These are phyloP conservation scores for Trichoderma simmonsii DNA, from an alignment of 2,329 filamentous ascomycete species.

Conservation along the genomic window DNA sequence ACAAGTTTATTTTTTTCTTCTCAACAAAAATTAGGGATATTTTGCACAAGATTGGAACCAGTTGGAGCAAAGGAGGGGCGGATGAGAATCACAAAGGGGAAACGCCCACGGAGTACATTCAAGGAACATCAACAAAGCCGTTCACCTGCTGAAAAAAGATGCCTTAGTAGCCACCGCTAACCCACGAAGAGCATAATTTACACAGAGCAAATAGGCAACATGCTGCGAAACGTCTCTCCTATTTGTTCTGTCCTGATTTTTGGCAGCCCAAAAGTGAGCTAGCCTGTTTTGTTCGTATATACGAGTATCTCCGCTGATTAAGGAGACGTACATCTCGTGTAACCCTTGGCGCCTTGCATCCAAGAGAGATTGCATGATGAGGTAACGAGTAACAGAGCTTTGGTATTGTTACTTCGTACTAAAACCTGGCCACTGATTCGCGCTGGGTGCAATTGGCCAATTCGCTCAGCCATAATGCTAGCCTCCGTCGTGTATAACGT, in stretches of 20 bases:
- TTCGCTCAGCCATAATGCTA: neutral
- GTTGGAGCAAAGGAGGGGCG: neutral
- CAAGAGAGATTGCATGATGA: slow-evolving; percentile 2
- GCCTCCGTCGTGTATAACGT: neutral
- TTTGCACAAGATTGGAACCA: neutral
- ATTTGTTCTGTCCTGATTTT: neutral
- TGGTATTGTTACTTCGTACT: neutral
- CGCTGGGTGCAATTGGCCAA: neutral
- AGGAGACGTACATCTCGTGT: slow-evolving; percentile 2
- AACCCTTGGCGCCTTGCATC: neutral
- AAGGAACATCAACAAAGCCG: neutral
- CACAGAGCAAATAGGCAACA: neutral
- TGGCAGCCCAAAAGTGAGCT: neutral
- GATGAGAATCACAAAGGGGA: neutral
- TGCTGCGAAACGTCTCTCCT: neutral
- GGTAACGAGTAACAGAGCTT: neutral
- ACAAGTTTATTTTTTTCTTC: neutral
- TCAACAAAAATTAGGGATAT: neutral
- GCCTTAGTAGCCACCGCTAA: neutral
- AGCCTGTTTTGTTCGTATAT: neutral
- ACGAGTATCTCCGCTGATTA: neutral
- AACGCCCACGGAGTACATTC: neutral
- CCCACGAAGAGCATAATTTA: neutral
- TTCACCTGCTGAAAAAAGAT: neutral
- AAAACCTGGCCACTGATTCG: neutral